Evolutionary conservation across 352 stramenopile species (phyloP).

Genomic region (Phytophthora boehmeriae): DNA sequence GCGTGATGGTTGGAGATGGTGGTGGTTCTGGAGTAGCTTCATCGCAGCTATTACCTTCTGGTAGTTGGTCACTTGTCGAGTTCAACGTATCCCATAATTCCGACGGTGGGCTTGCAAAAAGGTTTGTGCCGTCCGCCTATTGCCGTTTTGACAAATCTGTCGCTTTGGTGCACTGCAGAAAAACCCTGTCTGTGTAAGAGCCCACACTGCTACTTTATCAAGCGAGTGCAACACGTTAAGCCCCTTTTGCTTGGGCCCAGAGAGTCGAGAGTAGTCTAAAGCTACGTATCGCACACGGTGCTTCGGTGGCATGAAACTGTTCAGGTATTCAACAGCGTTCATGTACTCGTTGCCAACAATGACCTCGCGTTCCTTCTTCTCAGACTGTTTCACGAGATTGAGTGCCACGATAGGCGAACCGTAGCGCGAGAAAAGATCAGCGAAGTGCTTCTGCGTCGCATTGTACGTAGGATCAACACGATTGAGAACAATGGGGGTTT

Average conservation of each 20-base stretch:
- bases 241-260: constrained; percentile 89
- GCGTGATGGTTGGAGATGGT: constrained; percentile 72
- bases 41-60: constrained; percentile 19
- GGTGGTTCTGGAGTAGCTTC: constrained; percentile 21
- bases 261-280: constrained; percentile 95
- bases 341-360: constrained; percentile 98
- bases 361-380: constrained; percentile 97
- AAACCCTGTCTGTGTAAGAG: constrained; percentile 97
- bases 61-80: constrained; percentile 19
- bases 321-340: constrained; percentile 98
- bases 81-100: constrained; percentile 34
- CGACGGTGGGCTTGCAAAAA: constrained; percentile 33
- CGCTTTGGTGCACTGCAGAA: constrained; percentile 94
- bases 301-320: constrained; percentile 90
- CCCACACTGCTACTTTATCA: constrained; percentile 96
- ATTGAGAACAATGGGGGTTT: constrained; percentile 98
- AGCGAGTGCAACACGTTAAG: constrained; percentile 94
- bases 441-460: constrained; percentile 94
- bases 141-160: constrained; percentile 65
- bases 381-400: constrained; percentile 98
- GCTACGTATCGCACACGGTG: constrained; percentile 98
- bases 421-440: constrained; percentile 96
- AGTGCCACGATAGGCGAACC: constrained; percentile 96
- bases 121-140: constrained; percentile 58
- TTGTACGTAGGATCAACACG: constrained; percentile 97